Evolutionary conservation across 2,329 filamentous ascomycete species (phyloP).

Genomic region (Ceratocystis huliohia): DNA sequence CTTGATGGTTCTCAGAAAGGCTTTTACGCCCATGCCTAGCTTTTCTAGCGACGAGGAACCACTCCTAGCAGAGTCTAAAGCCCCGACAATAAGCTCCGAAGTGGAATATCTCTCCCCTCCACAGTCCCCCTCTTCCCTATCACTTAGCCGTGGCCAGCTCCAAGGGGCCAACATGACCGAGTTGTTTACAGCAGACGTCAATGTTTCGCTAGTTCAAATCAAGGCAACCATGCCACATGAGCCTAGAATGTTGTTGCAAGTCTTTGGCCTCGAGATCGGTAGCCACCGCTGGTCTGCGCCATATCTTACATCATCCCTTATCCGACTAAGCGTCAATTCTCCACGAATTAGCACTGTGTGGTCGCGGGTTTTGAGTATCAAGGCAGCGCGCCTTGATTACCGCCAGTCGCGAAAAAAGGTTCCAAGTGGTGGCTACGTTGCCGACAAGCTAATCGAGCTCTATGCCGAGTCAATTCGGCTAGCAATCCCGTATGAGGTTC

Average conservation of each 20-base stretch:
- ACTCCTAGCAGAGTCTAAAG: constrained; percentile 21
- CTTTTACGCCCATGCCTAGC: constrained; percentile 22
- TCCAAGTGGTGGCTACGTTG: constrained; percentile 42
- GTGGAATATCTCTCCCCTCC: constrained; percentile 31
- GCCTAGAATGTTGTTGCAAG: constrained; percentile 80
- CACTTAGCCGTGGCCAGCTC: constrained; percentile 13
- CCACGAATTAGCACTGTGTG: constrained; percentile 73
- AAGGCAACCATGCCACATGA: constrained; percentile 82
- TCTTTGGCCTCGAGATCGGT: constrained; percentile 70
- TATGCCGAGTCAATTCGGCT: constrained; percentile 74
- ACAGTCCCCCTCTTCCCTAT: constrained; percentile 19
- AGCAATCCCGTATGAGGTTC: constrained; percentile 80
- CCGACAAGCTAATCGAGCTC: constrained; percentile 75
- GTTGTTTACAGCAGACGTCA: constrained; percentile 69
- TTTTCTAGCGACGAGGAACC: constrained; percentile 5
- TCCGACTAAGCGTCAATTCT: constrained; percentile 77
- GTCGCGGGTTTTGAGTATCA: constrained; percentile 76
- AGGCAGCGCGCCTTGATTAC: constrained; percentile 66
- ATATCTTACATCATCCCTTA: constrained; percentile 61
- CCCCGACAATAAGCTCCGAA: constrained; percentile 20
- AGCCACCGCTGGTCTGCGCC: constrained; percentile 79
- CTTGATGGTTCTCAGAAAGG: constrained; percentile 49
- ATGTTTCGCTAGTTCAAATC: constrained; percentile 67
- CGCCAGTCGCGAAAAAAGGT: constrained; percentile 62
- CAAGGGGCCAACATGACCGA: constrained; percentile 35